phyloP scores from a whole-genome alignment of 2,329 filamentous ascomycete genomes.

The Lomentospora prolificans region DNA sequence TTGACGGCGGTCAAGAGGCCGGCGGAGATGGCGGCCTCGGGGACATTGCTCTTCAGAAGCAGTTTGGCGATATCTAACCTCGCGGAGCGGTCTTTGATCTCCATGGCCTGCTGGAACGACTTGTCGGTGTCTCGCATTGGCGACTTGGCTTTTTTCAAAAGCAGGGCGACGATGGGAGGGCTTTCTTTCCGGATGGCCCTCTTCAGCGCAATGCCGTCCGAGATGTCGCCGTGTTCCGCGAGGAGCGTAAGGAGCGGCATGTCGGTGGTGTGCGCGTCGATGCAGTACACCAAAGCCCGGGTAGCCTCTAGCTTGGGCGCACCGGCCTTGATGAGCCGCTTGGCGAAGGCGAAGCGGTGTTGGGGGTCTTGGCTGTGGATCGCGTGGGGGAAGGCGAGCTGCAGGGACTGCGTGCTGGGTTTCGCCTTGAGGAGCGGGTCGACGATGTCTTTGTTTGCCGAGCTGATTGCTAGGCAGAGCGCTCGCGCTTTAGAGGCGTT shows the following conservation, averaged over 20 bases:
- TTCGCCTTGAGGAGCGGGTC: conserved; percentile 35
- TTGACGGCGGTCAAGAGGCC: conserved; percentile 40
- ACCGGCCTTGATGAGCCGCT: conserved; percentile 38
- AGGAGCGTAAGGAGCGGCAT: conserved; percentile 36
- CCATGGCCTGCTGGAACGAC: conserved; percentile 22
- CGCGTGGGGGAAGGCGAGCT: conserved; percentile 40
- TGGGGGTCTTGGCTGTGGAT: conserved; percentile 39
- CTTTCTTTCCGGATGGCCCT: conserved; percentile 35
- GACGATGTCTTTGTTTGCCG: conserved; percentile 32
- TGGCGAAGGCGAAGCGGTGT: conserved; percentile 40
- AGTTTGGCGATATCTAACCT: conserved; percentile 34
- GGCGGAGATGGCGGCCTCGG: conserved; percentile 34
- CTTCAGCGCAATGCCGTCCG: conserved; percentile 38
- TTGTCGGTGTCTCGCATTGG: conserved; percentile 33
- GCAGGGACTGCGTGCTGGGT: conserved; percentile 33
- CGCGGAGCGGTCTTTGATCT: conserved; percentile 25
- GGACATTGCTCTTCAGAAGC: conserved; percentile 36
- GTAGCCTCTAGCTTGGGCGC: conserved; percentile 38
- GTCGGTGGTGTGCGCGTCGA: conserved; percentile 37
- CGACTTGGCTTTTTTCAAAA: conserved; percentile 30
- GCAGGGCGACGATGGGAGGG: conserved; percentile 33
- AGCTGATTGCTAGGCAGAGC: conserved; percentile 39
- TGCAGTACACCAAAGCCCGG: conserved; percentile 39
- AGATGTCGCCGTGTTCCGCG: conserved; percentile 35
- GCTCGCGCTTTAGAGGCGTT: conserved; percentile 42